Conservation (phyloP, 2,329 filamentous ascomycete species). For the Scytalidium lignicola region DNA sequence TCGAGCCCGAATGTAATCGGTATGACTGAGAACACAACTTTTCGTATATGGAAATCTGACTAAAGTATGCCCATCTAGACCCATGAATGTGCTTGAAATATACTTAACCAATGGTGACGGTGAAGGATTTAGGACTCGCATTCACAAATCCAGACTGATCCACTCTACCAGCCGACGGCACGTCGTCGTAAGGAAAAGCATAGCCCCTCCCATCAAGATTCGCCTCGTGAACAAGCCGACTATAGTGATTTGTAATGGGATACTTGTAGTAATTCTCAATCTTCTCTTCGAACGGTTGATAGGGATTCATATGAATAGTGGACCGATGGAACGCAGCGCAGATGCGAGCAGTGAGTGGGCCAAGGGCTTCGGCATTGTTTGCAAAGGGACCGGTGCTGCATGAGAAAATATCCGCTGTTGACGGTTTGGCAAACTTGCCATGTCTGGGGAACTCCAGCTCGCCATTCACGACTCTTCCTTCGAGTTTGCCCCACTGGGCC, state of each 20-base stretch:
- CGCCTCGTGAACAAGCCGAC: slow-evolving; percentile 53
- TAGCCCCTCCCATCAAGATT: slow-evolving; percentile 58
- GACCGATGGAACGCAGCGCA: slow-evolving; percentile 21
- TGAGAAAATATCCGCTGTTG: slow-evolving; percentile 58
- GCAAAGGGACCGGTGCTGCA: slow-evolving; percentile 61
- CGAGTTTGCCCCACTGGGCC: slow-evolving; percentile 48
- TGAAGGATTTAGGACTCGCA: slow-evolving; percentile 14
- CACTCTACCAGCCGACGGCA: slow-evolving; percentile 47
- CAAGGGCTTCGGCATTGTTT: slow-evolving; percentile 17
- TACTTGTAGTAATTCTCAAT: slow-evolving; percentile 48
- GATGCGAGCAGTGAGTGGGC: slow-evolving; percentile 17
- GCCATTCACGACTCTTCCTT: slow-evolving; percentile 45
- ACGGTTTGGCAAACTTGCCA: slow-evolving; percentile 51
- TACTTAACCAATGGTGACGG: slow-evolving; percentile 10
- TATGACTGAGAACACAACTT: no score
- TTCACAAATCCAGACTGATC: slow-evolving; percentile 64
- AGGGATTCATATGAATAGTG: slow-evolving; percentile 28
- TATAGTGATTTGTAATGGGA: slow-evolving; percentile 57
- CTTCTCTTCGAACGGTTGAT: slow-evolving; percentile 47
- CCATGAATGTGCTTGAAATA: no score
- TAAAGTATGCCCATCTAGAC: no score
- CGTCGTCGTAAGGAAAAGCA: slow-evolving; percentile 65
- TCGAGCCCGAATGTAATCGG: no score
- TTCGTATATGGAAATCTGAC: no score
- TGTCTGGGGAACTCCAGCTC: slow-evolving; percentile 41